These are phyloP conservation scores for Pharus latifolius DNA, from an alignment of 176 grass and related monocot species.

Conservation along the genomic window DNA sequence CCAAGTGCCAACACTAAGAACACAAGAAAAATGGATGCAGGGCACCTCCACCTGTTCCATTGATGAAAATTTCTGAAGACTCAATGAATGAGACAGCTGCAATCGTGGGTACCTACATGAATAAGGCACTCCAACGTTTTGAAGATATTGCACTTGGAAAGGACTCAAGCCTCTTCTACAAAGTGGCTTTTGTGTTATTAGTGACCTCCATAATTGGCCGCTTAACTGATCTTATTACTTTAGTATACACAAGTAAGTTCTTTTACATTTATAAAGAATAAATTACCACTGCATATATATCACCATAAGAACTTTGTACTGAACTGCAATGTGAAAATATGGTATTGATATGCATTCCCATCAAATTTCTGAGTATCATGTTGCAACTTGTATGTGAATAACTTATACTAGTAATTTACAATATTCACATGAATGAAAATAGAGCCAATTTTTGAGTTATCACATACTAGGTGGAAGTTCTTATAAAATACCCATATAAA, in stretches of 20 bases:
- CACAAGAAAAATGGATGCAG: conserved; percentile 16
- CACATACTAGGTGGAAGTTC: neutral
- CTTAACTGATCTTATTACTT: conserved; percentile 32
- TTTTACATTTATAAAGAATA: neutral
- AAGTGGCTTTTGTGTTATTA: conserved; percentile 25
- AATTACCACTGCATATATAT: neutral
- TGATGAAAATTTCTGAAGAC: conserved; percentile 40
- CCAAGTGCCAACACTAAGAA: conserved; percentile 2
- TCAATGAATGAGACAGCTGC: conserved; percentile 11
- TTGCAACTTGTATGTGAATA: neutral
- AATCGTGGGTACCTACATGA: neutral
- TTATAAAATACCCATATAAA: neutral
- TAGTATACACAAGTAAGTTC: conserved; percentile 42
- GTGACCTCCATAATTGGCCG: conserved; percentile 35
- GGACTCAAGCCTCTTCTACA: conserved; percentile 50
- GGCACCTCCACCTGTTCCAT: conserved; percentile 30
- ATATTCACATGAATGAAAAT: neutral
- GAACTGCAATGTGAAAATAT: neutral
- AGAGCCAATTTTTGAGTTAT: neutral
- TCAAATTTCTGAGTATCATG: neutral
- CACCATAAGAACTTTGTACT: neutral
- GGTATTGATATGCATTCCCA: neutral
- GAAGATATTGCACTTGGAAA: conserved; percentile 39
- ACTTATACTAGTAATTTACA: neutral
- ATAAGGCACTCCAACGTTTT: conserved; percentile 35